Base-by-base conservation (phyloP, 441 rosid genomes). In the Biscutella laevigata region DNA sequence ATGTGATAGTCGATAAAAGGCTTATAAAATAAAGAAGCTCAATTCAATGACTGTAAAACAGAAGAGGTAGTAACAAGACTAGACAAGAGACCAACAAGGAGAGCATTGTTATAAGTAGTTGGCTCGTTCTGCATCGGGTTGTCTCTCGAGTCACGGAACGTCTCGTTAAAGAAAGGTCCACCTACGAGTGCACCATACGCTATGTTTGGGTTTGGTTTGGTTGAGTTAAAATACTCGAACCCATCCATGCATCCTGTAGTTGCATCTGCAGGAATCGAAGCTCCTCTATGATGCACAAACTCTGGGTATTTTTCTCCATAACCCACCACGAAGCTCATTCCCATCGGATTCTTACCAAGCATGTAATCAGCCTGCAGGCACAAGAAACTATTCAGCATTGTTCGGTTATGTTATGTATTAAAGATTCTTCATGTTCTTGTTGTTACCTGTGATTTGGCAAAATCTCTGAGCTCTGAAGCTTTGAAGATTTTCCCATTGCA, bases 211-310 rank as follows among this genome's bases (percentile, higher is more conserved):
- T 92, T 78, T 16, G 97, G 90, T 4, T 76, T 28, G 0, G 76
- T 61, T 4, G 88, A 73, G 3, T 74, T 59, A 2, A 84, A 92
- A 85, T 88, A 92, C 71, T 72, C 53, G 71, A 85, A 82, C 33
- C 99, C 99, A 33, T 82, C 80, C 1, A 47, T 67, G 76, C 99
- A 92, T 24, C 86, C 80, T 0, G 92, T 76, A 2, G 62, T 72
- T 54, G 87, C 95, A 58, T 82, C 80, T 0, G 55, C 74, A 0
- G 99, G 99, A 21, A 92, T 88, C 3, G 99, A 88, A 66, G 99
- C 95, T 47, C 99, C 99, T 61, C 99, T 81, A 28, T 92, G 99
- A 79, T 92, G 99, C 60, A 88, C 84, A 25, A 57, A 75, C 53
- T 77, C 52, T 12, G 97, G 99, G 60, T 74, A 92, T 26, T 82